Percentiles rank a stretch among this genome's conserved stretches.
Evolutionary conservation across 2,329 filamentous ascomycete genomes (phyloP).

Genomic region (Colletotrichum trifolii): DNA sequence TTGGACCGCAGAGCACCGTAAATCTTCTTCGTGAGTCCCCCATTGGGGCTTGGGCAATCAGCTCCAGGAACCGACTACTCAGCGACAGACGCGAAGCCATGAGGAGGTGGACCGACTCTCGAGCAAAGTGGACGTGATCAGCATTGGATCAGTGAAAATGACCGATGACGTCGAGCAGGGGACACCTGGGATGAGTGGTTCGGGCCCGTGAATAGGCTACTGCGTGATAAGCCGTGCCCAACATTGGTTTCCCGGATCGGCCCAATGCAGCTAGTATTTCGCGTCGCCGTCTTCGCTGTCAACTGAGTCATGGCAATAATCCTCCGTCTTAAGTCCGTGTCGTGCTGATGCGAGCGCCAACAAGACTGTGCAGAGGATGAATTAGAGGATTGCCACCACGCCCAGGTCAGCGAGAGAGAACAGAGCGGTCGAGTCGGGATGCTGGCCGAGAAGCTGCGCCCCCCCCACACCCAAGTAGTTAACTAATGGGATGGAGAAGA

Average conservation of each 20-base stretch:
- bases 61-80: too few relatives aligned
- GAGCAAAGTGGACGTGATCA: too few relatives aligned
- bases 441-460: neutral
- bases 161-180: conserved; percentile 7
- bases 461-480: neutral
- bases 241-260: neutral
- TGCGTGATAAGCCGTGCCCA: too few relatives aligned
- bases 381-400: conserved; percentile 18
- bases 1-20: neutral
- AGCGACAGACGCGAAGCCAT: too few relatives aligned
- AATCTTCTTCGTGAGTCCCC: neutral
- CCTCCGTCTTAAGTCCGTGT: conserved; percentile 12
- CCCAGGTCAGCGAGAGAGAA: neutral
- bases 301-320: conserved; percentile 23
- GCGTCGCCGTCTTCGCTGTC: neutral
- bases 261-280: neutral
- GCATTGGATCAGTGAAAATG: neutral
- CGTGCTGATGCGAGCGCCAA: conserved; percentile 18
- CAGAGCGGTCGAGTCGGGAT: conserved; percentile 6
- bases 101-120: too few relatives aligned
- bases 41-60: too few relatives aligned
- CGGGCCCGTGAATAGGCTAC: too few relatives aligned
- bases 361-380: neutral
- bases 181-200: too few relatives aligned
- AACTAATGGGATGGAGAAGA: too few relatives aligned